Base-by-base conservation (phyloP, 2,329 filamentous ascomycete species). In the Whalleya microplaca region DNA sequence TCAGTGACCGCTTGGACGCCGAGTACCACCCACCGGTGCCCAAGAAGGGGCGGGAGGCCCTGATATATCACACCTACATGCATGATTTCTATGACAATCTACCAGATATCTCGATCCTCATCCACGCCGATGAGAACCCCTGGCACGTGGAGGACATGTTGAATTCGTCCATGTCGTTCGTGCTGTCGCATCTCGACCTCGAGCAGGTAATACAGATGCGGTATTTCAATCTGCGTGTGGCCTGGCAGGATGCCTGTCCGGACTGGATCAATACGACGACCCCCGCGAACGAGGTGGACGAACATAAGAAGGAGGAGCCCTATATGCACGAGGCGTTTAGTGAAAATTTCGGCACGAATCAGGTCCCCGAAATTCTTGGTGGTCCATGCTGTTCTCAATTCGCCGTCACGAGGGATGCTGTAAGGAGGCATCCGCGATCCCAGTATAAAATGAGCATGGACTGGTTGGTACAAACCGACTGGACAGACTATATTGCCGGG, bases 21-120 rank as follows among this genome's bases (percentile, higher is more conserved):
- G 67, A 70, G 14, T 73, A 80, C 20, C 79, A 80, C 56, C 78
- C 81, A 1, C 80, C 80, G 0, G 76, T 71, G 3, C 61, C 78
- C 53, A 83, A 84, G 65, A 85, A 85, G 69, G 85, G 85, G 32
- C 82, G 85, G 64, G 85, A 88, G 71, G 84, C 82, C 32, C 81
- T 84, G 72, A 79, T 84, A 7, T 87, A 88, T 66, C 75, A 86
- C 40, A 82, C 78, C 41, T 87, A 84, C 70, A 79, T 88, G 64
- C 80, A 85, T 64, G 83, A 86, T 67, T 78, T 82, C 68, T 88
- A 88, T 72, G 77, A 87, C 59, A 65, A 75, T 2, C 76, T 88
- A 3, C 79, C 83, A 2, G 83, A 85, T 51, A 76, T 86, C 58
- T 75, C 76, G 29, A 80, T 88, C 61, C 86, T 89, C 71, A 80